phyloP scores from a whole-genome alignment of 2,329 filamentous ascomycete genomes.

The Colletotrichum eleusines region DNA sequence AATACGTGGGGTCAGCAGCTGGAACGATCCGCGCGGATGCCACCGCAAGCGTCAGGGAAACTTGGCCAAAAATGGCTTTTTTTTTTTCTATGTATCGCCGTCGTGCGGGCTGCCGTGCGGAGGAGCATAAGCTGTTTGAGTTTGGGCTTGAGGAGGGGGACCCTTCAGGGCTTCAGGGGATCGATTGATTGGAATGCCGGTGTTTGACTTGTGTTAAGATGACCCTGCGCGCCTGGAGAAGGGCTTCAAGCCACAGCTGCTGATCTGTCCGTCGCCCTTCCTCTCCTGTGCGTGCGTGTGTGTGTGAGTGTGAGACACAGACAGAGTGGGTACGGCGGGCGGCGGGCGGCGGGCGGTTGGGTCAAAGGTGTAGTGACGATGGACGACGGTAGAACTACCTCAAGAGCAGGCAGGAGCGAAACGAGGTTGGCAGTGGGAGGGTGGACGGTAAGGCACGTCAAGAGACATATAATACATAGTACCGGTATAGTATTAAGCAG shows the following conservation, averaged over 20 bases:
- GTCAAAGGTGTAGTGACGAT: neutral
- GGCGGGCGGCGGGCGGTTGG: neutral
- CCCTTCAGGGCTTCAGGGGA: neutral
- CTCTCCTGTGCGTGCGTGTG: neutral
- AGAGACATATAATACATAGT: too few species aligned
- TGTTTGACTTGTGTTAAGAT: neutral
- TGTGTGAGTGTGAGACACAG: conserved; percentile 1
- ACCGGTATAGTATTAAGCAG: too few species aligned
- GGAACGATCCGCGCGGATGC: conserved; percentile 7
- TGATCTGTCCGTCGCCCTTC: neutral
- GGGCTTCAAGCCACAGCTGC: conserved; percentile 8
- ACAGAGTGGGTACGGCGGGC: neutral
- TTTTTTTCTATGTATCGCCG: too few species aligned
- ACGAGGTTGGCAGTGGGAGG: neutral
- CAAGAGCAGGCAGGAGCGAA: neutral
- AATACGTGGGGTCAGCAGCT: neutral
- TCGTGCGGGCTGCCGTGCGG: neutral
- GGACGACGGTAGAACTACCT: neutral
- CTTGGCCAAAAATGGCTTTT: neutral
- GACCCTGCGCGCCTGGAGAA: neutral
- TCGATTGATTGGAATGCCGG: neutral
- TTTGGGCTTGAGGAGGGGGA: neutral
- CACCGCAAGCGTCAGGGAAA: conserved; percentile 23
- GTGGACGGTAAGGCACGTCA: conserved; percentile 1
- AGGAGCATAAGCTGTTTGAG: neutral